Evolutionary conservation across 2,329 filamentous ascomycete species (phyloP).

Genomic region (Aspergillus ruber): DNA sequence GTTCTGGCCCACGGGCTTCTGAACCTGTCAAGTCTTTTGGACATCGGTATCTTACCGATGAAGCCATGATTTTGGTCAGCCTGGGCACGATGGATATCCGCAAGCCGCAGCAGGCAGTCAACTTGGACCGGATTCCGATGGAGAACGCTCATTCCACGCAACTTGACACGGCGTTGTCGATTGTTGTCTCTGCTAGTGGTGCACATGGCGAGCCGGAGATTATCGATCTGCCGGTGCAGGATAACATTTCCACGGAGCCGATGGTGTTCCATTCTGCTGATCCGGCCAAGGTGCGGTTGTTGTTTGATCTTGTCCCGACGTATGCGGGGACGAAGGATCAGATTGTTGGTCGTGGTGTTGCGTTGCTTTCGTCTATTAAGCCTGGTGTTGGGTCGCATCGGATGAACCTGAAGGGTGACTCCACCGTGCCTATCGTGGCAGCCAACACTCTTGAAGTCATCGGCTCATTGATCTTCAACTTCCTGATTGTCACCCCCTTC

Average conservation of each 20-base stretch:
- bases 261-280: constrained; percentile 81
- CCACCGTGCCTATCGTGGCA: constrained; percentile 84
- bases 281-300: constrained; percentile 71
- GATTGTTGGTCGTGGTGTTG: constrained; percentile 80
- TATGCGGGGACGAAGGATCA: constrained; percentile 79
- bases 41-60: constrained; percentile 84
- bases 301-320: constrained; percentile 93
- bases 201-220: constrained; percentile 81
- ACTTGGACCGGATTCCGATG: constrained; percentile 79
- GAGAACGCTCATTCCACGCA: constrained; percentile 85
- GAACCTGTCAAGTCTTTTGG: constrained; percentile 93
- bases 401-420: constrained; percentile 87
- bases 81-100: constrained; percentile 91
- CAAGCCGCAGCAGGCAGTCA: constrained; percentile 72
- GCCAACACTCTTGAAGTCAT: constrained; percentile 80
- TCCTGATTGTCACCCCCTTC: constrained; percentile 90
- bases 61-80: constrained; percentile 85
- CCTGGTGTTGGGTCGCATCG: constrained; percentile 74
- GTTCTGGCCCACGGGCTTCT: constrained; percentile 34
- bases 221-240: constrained; percentile 87
- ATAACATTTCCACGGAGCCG: constrained; percentile 88
- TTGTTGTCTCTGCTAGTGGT: constrained; percentile 80
- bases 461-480: constrained; percentile 93
- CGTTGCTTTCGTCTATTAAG: constrained; percentile 78
- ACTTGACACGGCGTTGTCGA: constrained; percentile 85